Base-by-base conservation (phyloP, 1,139 yeast genomes). In the Arxiozyma bovina region DNA sequence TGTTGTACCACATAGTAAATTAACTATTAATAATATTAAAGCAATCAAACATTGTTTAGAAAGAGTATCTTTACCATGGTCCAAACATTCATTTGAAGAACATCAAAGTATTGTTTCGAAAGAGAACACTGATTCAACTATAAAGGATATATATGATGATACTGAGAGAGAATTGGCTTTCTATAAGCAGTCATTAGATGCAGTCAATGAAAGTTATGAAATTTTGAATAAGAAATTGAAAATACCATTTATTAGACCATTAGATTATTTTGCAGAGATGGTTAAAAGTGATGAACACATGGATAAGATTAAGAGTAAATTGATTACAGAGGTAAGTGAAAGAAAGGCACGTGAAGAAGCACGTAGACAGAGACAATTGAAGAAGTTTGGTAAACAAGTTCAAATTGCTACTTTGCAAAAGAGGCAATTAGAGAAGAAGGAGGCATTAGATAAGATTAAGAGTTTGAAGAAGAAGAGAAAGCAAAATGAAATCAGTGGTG, bases 181-280 rank as follows among this genome's bases (percentile, higher is more conserved):
- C 66, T 93, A 91, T 73, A 90, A 88, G 70, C 99, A 94, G 74
- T 96, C 96, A 18, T 79, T 93, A 58, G 86, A 82, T 53, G 96
- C 98, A 7, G 95, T 86, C 42, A 74, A 78, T 56, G 80, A 78
- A 64, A 96, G 89, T 42, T 84, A 93, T 67, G 73, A 78, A 52
- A 79, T 80, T 51, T 77, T 91, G 52, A 21, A 42, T 21, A 66
- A 75, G 51, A 81, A 81, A 69, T 77, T 84, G 62, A 84, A 85
- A 67, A 83, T 90, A 25, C 93, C 97, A 56, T 93, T 93, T 70
- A 78, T 95, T 44, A 82, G 99, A 71, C 99, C 99, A 34, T 75
- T 82, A 65, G 99, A 93, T 70, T 93, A 88, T 71, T 93, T 93
- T 74, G 99, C 99, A 12, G 99, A 93, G 73, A 93, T 93, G 99